A percentile compares a stretch with the other conserved stretches of the same genome.
Evolutionary conservation across 306 rosid species (phyloP).

Genomic region (Myrica gale): DNA sequence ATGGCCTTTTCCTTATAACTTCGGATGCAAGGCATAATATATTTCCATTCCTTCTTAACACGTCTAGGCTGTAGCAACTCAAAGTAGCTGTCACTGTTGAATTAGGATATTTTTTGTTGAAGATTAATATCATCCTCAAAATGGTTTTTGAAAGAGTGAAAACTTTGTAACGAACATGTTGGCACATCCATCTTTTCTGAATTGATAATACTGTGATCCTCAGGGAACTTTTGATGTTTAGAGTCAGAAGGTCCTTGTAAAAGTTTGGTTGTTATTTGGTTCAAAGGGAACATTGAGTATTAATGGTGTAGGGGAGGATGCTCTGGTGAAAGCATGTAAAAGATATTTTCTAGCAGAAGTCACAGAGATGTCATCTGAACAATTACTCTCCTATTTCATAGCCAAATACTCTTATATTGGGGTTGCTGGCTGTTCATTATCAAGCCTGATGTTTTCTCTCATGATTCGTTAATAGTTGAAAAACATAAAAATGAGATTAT

Average conservation of each 20-base stretch:
- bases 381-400: neutral
- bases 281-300: slow-evolving; percentile 2
- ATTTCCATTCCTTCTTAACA: neutral
- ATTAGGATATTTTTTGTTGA: too few species aligned
- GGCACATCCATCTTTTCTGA: neutral
- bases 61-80: neutral
- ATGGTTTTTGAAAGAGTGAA: neutral
- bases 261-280: neutral
- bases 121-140: neutral
- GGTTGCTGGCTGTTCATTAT: neutral
- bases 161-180: neutral
- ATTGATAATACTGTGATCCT: neutral
- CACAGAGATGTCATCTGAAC: neutral
- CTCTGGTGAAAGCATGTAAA: slow-evolving; percentile 3
- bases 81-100: neutral
- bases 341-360: neutral
- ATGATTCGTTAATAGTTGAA: neutral
- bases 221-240: slow-evolving; percentile 1
- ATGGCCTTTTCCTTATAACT: neutral
- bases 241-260: slow-evolving; percentile 20
- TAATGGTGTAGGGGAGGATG: slow-evolving; percentile 9
- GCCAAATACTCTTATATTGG: neutral
- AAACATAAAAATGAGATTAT: neutral
- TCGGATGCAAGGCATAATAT: neutral
- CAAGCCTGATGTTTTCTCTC: neutral